Percentiles rank a stretch among this genome's conserved stretches.
Evolutionary conservation across 306 rosid species (phyloP).

Genomic region (Ammopiptanthus mongolicus): DNA sequence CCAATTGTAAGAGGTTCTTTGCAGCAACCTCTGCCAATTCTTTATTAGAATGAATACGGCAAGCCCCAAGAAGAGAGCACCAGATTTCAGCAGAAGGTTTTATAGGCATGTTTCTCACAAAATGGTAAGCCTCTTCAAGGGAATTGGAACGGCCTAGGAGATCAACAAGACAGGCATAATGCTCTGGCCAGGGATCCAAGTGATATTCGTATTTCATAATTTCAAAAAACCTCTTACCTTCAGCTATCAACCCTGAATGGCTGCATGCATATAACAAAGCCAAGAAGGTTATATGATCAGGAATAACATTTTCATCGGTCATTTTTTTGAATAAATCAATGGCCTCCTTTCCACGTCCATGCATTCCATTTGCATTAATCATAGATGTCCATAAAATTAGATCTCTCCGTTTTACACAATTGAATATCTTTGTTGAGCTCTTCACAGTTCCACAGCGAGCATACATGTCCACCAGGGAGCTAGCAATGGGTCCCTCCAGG

Average conservation of each 20-base stretch:
- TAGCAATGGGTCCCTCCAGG: slow-evolving; percentile 46
- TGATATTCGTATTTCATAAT: slow-evolving; percentile 47
- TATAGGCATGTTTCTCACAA: slow-evolving; percentile 44
- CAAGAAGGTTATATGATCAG: slow-evolving; percentile 72
- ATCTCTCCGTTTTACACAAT: slow-evolving; percentile 30
- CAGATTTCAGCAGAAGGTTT: slow-evolving; percentile 63
- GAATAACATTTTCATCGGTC: slow-evolving; percentile 42
- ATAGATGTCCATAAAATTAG: slow-evolving; percentile 61
- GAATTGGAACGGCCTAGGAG: slow-evolving; percentile 66
- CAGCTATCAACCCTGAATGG: slow-evolving; percentile 69
- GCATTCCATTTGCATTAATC: slow-evolving; percentile 79
- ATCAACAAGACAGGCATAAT: slow-evolving; percentile 70
- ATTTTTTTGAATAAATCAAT: slow-evolving; percentile 47
- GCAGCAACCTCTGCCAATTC: slow-evolving; percentile 62
- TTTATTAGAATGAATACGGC: slow-evolving; percentile 59
- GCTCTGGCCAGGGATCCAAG: slow-evolving; percentile 78
- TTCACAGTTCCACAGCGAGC: slow-evolving; percentile 57
- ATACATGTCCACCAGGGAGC: slow-evolving; percentile 68
- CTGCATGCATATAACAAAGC: slow-evolving; percentile 72
- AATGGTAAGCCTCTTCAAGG: slow-evolving; percentile 65
- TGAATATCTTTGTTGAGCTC: slow-evolving; percentile 43
- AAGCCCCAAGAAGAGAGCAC: slow-evolving; percentile 80
- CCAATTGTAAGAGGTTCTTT: slow-evolving; percentile 50
- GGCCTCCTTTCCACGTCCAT: slow-evolving; percentile 61
- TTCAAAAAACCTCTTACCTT: slow-evolving; percentile 45